Conservation (phyloP, 768 basidiomycete genomes). For the Plicaturopsis crispa region DNA sequence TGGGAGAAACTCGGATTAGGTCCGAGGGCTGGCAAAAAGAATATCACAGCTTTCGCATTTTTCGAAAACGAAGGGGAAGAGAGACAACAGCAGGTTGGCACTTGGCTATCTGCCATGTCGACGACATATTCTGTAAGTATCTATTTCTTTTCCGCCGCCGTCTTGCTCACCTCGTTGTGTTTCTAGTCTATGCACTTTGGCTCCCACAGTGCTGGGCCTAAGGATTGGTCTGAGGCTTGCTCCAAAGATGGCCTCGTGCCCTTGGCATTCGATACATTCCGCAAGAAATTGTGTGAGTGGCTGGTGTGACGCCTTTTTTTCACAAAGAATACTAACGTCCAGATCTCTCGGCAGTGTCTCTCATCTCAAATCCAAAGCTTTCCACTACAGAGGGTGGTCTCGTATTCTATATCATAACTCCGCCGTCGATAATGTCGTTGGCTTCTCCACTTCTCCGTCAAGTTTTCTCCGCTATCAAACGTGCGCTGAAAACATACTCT, state of each 20-base stretch:
- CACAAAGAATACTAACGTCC: slow-evolving; percentile 2
- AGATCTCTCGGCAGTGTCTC: slow-evolving; percentile 8
- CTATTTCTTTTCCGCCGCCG: slow-evolving; percentile 1
- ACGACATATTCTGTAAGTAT: slow-evolving; percentile 50
- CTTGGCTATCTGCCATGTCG: slow-evolving; percentile 52
- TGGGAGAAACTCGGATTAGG: slow-evolving; percentile 80
- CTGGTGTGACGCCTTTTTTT: background rate
- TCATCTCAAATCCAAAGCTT: slow-evolving; percentile 19
- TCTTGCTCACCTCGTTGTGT: slow-evolving; percentile 9
- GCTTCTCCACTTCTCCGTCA: slow-evolving; percentile 64
- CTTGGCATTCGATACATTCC: slow-evolving; percentile 59
- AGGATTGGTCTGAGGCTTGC: slow-evolving; percentile 36
- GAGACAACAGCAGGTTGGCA: slow-evolving; percentile 38
- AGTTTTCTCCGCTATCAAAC: slow-evolving; percentile 56
- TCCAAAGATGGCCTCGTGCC: slow-evolving; percentile 51
- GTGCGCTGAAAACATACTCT: slow-evolving; percentile 38
- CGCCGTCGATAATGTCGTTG: slow-evolving; percentile 51
- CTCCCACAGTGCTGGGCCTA: slow-evolving; percentile 42
- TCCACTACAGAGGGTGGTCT: slow-evolving; percentile 30
- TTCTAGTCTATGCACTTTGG: slow-evolving; percentile 58
- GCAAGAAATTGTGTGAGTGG: slow-evolving; percentile 53
- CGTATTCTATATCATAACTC: slow-evolving; percentile 65
- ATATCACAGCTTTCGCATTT: slow-evolving; percentile 60
- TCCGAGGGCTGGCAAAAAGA: slow-evolving; percentile 65
- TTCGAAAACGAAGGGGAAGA: slow-evolving; percentile 54